Base-by-base conservation (phyloP, 2,329 filamentous ascomycete genomes). In the Atkinsonella texensis region DNA sequence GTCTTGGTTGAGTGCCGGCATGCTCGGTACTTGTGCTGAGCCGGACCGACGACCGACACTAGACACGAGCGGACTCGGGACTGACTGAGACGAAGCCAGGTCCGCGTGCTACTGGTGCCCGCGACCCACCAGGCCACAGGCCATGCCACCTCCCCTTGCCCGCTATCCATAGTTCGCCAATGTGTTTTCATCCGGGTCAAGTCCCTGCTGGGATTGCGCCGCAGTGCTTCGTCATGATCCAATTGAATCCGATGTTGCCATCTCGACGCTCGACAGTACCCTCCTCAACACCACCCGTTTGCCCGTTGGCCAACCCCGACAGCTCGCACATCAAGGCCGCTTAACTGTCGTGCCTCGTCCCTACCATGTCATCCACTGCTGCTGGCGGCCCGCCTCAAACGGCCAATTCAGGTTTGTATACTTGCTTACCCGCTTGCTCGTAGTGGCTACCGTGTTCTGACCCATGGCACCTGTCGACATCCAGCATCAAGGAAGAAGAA, bases 401-500 rank as follows among this genome's bases (percentile, higher is more conserved):
- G 57, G 57, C 62, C 53, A 66, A 63, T 64, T 60, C 65, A 59
- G 64, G 68, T 70, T 55, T 57, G 67, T 62, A 52, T 40, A 54
- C 50, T 46, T 35, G 7, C 17, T 32, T 15, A 39, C 23, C 28
- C 33, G 17, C 45, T 23, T 43, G 50, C 41, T 28, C 28, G 28
- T 38, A 49, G 49, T 53, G 44, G 53, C 60, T 57, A 61, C 62
- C 56, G 63, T 64, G 58, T 65, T 59, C 62, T 65, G 57, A 65
- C 55, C 11, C 50, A 23, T 38, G 15, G 31, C 31, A 50, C 48
- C 48, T 50, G 31, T 50, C 13, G 28, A 20, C 54, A 55, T 58
- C 53, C 61, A 71, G 70, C 68, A 59, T 60, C 71, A 48, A 77
- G 75, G 66, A 80, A 78, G 68, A 80, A 73, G 63, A 75, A 73